phyloP scores from a whole-genome alignment of 805 yeast genomes.

The Suhomyces vadensis region DNA sequence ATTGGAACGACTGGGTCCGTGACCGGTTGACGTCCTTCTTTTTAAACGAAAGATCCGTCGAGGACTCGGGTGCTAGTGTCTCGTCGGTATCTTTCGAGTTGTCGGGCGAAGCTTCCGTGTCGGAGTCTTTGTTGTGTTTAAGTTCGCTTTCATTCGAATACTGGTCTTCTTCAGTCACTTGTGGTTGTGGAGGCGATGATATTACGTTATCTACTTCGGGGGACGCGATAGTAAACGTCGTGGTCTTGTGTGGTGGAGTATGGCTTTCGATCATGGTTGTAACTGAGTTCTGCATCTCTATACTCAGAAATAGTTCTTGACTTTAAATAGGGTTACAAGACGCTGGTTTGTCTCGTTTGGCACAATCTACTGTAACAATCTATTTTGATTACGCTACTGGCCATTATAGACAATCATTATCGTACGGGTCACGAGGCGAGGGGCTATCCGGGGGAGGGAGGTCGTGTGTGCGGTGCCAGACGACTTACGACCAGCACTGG shows the following conservation, averaged over 20 bases:
- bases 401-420: constrained; percentile 1
- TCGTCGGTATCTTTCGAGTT: constrained; percentile 6
- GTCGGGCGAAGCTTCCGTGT: not conserved
- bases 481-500: not conserved
- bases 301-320: too few species aligned
- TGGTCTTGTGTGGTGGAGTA: not conserved
- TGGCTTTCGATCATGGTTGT: not conserved
- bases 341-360: too few species aligned
- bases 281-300: constrained; percentile 3
- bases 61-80: constrained; percentile 1
- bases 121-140: not conserved
- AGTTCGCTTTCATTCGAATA: not conserved
- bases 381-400: not conserved
- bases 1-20: constrained; percentile 45
- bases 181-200: too few species aligned
- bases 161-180: not conserved
- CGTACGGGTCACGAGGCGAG: constrained; percentile 2
- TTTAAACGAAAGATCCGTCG: constrained; percentile 31
- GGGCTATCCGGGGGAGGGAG: constrained; percentile 3
- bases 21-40: constrained; percentile 39
- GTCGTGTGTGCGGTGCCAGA: not conserved
- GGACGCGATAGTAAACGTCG: constrained; percentile 6
- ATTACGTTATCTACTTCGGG: too few species aligned
- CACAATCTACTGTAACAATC: too few species aligned
- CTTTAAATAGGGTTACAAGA: too few species aligned